Percentiles rank a stretch among this genome's conserved stretches.
Evolutionary conservation across 2,329 filamentous ascomycete genomes (phyloP).

Genomic region (Aspergillus fischeri): DNA sequence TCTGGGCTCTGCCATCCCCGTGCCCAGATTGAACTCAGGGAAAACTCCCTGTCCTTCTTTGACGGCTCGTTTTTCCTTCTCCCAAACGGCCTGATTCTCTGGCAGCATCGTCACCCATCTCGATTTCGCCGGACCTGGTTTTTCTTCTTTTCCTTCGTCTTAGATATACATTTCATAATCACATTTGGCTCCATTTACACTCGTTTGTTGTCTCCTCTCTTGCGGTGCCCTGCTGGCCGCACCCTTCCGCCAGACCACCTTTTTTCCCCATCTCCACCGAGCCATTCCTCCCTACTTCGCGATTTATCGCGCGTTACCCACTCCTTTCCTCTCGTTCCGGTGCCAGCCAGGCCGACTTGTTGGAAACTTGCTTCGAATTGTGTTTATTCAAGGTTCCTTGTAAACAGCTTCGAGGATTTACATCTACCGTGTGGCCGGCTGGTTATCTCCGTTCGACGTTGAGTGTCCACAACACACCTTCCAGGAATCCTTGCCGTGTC

Average conservation of each 20-base stretch:
- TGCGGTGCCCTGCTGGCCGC: background rate
- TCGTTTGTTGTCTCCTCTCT: background rate
- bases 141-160: background rate
- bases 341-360: background rate
- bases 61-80: background rate
- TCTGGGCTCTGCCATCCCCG: background rate
- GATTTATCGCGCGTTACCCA: background rate
- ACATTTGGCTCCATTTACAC: background rate
- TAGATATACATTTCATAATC: background rate
- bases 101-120: background rate
- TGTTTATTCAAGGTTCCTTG: background rate
- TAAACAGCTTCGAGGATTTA: background rate
- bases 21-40: background rate
- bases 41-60: background rate
- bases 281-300: background rate
- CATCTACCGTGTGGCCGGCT: background rate
- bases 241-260: background rate
- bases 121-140: background rate
- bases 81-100: background rate
- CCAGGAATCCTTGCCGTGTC: constrained; percentile 12
- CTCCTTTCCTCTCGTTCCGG: background rate
- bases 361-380: background rate
- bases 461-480: constrained; percentile 2
- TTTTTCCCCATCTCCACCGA: background rate
- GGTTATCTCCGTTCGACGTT: background rate